Percentiles rank a stretch among this genome's conserved stretches.
These are phyloP conservation scores for Lachnum nothofagi DNA, from an alignment of 2,329 filamentous ascomycete genomes.

Conservation along the genomic window DNA sequence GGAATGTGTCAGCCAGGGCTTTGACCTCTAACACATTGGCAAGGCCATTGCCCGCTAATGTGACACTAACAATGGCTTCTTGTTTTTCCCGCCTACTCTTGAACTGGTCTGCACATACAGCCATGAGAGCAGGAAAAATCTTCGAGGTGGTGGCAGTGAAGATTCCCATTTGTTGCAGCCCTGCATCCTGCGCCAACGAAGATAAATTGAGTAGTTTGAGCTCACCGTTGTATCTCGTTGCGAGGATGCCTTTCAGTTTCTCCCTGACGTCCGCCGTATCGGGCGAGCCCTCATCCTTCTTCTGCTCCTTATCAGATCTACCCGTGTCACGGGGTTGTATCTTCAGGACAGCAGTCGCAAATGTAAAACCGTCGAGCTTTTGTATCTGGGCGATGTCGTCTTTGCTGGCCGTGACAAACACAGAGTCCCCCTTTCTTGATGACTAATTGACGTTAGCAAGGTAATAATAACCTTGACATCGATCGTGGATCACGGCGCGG, in stretches of 20 bases:
- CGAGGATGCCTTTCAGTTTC: slow-evolving; percentile 66
- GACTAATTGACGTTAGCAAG: slow-evolving; percentile 68
- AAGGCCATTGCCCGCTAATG: slow-evolving; percentile 75
- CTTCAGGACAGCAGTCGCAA: slow-evolving; percentile 58
- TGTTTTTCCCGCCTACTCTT: slow-evolving; percentile 65
- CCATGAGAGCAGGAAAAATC: slow-evolving; percentile 88
- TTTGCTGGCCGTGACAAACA: slow-evolving; percentile 62
- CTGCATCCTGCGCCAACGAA: slow-evolving; percentile 65
- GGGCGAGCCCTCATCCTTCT: slow-evolving; percentile 42
- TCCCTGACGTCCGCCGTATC: slow-evolving; percentile 58
- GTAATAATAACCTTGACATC: slow-evolving; percentile 33
- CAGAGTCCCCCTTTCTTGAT: slow-evolving; percentile 61
- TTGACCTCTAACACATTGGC: slow-evolving; percentile 67
- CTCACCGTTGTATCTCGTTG: slow-evolving; percentile 64
- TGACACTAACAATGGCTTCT: slow-evolving; percentile 75
- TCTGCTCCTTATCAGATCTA: slow-evolving; percentile 26
- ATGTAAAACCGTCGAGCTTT: slow-evolving; percentile 63
- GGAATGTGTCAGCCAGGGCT: slow-evolving; percentile 71
- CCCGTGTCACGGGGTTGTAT: slow-evolving; percentile 42
- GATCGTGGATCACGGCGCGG: slow-evolving; percentile 27
- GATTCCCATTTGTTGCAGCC: slow-evolving; percentile 65
- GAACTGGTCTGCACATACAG: slow-evolving; percentile 74
- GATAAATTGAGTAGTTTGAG: slow-evolving; percentile 79
- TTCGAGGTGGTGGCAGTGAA: slow-evolving; percentile 63
- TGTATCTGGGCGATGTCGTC: slow-evolving; percentile 60